These are phyloP conservation scores for Penicillium desertorum DNA, from an alignment of 495 filamentous ascomycete species.

Conservation along the genomic window DNA sequence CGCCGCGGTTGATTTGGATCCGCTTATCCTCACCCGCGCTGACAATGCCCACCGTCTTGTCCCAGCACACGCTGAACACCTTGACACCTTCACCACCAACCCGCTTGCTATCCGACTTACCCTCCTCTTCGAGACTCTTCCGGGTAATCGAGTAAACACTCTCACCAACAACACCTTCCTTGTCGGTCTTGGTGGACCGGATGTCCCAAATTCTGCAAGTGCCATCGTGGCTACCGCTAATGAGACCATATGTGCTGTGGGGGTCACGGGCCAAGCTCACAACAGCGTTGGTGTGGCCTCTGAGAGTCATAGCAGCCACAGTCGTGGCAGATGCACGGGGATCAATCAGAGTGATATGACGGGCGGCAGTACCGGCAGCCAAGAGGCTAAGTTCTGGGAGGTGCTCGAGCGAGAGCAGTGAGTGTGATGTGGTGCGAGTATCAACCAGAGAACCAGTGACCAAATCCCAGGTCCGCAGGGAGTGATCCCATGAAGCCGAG, in stretches of 20 bases:
- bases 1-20: constrained; percentile 83
- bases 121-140: constrained; percentile 58
- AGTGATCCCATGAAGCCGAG: constrained; percentile 84
- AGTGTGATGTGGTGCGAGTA: constrained; percentile 76
- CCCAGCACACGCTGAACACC: constrained; percentile 91
- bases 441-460: constrained; percentile 71
- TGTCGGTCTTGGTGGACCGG: constrained; percentile 64
- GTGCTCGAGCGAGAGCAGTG: constrained; percentile 71
- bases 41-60: constrained; percentile 79
- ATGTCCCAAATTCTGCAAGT: constrained; percentile 93
- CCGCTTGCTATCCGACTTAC: constrained; percentile 50
- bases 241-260: constrained; percentile 72
- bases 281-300: constrained; percentile 86
- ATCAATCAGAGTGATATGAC: constrained; percentile 87
- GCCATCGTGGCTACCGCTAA: constrained; percentile 83
- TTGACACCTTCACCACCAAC: constrained; percentile 76
- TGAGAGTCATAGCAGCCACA: constrained; percentile 79
- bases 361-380: constrained; percentile 80
- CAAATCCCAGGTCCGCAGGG: constrained; percentile 86
- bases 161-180: constrained; percentile 69
- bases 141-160: constrained; percentile 78
- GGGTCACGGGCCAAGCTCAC: constrained; percentile 68
- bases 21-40: constrained; percentile 88
- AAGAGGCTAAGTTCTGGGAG: constrained; percentile 68
- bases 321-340: constrained; percentile 71